phyloP scores from a whole-genome alignment of 179 eudicot species.

The Drosera spatulata region DNA sequence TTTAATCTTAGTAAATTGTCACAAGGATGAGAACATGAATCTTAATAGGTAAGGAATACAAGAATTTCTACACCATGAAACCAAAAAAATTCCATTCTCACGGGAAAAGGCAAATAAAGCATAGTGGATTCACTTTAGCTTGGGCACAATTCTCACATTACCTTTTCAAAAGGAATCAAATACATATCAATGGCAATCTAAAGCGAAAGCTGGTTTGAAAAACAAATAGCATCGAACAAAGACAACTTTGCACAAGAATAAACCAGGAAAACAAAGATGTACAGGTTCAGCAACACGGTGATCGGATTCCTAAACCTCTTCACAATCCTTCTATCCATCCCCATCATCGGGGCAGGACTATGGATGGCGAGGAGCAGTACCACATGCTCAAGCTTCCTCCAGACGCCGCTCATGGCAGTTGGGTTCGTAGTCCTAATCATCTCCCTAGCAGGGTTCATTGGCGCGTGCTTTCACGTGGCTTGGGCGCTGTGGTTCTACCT shows the following conservation, averaged over 20 bases:
- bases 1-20: no score
- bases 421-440: constrained; percentile 42
- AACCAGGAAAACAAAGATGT: constrained; percentile 14
- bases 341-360: constrained; percentile 46
- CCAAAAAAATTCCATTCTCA: no score
- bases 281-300: constrained; percentile 51
- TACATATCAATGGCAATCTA: no score
- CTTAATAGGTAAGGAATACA: no score
- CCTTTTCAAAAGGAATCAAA: no score
- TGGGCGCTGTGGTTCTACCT: constrained; percentile 48
- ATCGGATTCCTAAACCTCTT: constrained; percentile 53
- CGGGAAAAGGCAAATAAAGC: no score
- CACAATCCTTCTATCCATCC: constrained; percentile 45
- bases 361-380: constrained; percentile 42
- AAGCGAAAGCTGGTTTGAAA: no score
- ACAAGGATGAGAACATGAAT: no score
- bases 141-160: no score
- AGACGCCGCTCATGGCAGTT: constrained; percentile 32
- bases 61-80: no score
- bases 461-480: constrained; percentile 43
- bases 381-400: constrained; percentile 45
- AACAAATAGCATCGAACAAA: no score
- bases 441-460: constrained; percentile 49
- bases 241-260: background rate
- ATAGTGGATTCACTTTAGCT: no score